Evolutionary conservation across 108 stramenopile genomes (phyloP).

Genomic region (Skeletonema grethae): DNA sequence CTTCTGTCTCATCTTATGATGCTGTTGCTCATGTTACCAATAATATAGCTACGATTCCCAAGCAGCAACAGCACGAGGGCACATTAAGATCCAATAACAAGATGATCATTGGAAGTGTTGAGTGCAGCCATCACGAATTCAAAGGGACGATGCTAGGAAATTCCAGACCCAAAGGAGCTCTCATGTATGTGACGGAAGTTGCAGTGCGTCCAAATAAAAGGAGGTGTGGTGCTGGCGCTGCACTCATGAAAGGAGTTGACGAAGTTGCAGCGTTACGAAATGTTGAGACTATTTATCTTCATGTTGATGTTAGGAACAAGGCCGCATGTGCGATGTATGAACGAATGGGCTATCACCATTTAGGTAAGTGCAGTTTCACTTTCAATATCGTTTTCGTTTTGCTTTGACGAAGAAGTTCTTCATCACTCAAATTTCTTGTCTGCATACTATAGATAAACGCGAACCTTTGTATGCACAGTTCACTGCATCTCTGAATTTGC

Average conservation of each 20-base stretch:
- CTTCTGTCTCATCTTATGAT: slow-evolving; percentile 4
- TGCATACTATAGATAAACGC: slow-evolving; percentile 17
- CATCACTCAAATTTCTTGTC: neutral
- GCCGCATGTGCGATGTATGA: slow-evolving; percentile 70
- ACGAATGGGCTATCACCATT: slow-evolving; percentile 59
- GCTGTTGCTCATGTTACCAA: slow-evolving; percentile 1
- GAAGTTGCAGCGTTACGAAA: slow-evolving; percentile 62
- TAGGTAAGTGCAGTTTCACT: slow-evolving; percentile 16
- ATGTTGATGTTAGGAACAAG: slow-evolving; percentile 78
- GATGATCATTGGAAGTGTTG: slow-evolving; percentile 73
- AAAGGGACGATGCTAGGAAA: slow-evolving; percentile 64
- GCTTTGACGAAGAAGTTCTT: neutral
- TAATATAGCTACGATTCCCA: neutral
- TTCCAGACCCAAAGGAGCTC: slow-evolving; percentile 51
- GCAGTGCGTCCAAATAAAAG: slow-evolving; percentile 64
- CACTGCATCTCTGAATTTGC: slow-evolving; percentile 76
- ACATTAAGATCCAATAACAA: slow-evolving; percentile 1
- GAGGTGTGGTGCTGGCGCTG: slow-evolving; percentile 68
- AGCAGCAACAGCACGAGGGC: slow-evolving; percentile 2
- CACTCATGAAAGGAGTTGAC: slow-evolving; percentile 61
- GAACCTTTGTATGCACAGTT: slow-evolving; percentile 75
- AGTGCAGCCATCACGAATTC: slow-evolving; percentile 87
- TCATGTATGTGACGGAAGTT: slow-evolving; percentile 87
- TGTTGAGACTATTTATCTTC: slow-evolving; percentile 79
- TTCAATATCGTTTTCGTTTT: no score